Conservation (phyloP, 2,329 filamentous ascomycete species). For the Alternaria viburni region DNA sequence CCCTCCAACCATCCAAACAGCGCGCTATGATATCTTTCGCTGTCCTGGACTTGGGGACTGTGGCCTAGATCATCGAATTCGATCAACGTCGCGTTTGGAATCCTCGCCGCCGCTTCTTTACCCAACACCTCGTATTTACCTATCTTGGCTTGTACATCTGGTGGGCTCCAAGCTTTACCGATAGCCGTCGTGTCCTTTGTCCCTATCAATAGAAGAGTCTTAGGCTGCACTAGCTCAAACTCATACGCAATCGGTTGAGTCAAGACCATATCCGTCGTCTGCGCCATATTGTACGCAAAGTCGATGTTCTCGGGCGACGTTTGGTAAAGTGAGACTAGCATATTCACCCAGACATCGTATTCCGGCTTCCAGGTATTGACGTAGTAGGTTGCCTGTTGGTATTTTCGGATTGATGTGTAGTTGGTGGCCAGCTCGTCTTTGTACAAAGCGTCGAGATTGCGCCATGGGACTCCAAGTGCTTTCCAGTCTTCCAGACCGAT, state of each 20-base stretch:
- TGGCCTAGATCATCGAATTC: conserved; percentile 60
- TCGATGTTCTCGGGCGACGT: conserved; percentile 47
- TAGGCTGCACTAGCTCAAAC: conserved; percentile 54
- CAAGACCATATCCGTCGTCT: conserved; percentile 62
- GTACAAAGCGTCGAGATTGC: conserved; percentile 24
- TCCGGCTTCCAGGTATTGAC: conserved; percentile 53
- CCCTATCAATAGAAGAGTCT: conserved; percentile 59
- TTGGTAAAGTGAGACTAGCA: conserved; percentile 61
- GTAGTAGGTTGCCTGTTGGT: conserved; percentile 39
- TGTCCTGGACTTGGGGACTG: conserved; percentile 61
- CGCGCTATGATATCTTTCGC: conserved; percentile 55
- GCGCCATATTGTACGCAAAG: conserved; percentile 58
- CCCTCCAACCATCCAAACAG: conserved; percentile 54
- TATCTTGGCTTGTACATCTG: conserved; percentile 40
- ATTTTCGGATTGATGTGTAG: conserved; percentile 33
- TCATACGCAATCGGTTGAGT: conserved; percentile 61
- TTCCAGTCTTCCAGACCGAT: conserved; percentile 63
- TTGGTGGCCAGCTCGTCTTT: conserved; percentile 28
- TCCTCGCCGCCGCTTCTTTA: conserved; percentile 52
- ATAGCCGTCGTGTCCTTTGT: conserved; percentile 62
- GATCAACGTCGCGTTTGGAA: conserved; percentile 54
- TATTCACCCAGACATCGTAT: conserved; percentile 63
- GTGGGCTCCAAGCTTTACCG: conserved; percentile 57
- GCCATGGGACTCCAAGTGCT: conserved; percentile 35
- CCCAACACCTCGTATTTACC: conserved; percentile 60